Evolutionary conservation across 306 rosid genomes (phyloP), one percentile per base, ranked within the genome.

Genomic region (cucumber (Cucumis sativus)): DNA sequence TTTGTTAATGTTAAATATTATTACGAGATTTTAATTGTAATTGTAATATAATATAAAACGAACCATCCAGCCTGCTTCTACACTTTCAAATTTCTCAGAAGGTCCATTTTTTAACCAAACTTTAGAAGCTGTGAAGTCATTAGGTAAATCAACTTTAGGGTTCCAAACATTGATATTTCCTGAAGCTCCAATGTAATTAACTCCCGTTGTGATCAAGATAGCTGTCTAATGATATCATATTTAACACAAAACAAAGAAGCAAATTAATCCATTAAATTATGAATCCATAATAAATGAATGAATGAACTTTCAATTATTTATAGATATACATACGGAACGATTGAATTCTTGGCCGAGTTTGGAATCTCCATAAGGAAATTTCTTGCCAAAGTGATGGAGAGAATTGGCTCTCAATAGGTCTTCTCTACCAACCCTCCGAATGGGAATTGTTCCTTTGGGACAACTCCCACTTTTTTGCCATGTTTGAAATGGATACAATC

Each of bases 21-120:
- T 33, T 33, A 33, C 0, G 37, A 33, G 37, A 28, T 28, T 33
- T 33, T 33, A 33, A 4, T 33, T 33, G 3, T 33, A 33, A 6
- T 6, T 23, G 0, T 37, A 39, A 39, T 6, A 9, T 10, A 43
- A 10, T 51, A 51, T 47, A 14, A 9, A 43, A 77, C 77, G 17
- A n/a, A 87, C 95, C 87, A 73, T 70, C 97, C 92, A 89, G 73
- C 94, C 96, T 20, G 91, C 66, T 81, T 90, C 97, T 0, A 89
- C 70, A 12, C 92, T 90, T 20, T 90, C 96, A 72, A 90, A 90
- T 60, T 15, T 17, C 5, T 72, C 40, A 5, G 79, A 78, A 45
- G 79, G 84, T 6, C 82, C 85, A 40, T 78, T 47, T 78, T 80
- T 90, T 9, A 85, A 82, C 91, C 87, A 88, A 3, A 90, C 81